Evolutionary conservation across 352 stramenopile genomes (phyloP), one percentile per base, ranked within the genome.

Genomic region (Aphanomyces invadans): DNA sequence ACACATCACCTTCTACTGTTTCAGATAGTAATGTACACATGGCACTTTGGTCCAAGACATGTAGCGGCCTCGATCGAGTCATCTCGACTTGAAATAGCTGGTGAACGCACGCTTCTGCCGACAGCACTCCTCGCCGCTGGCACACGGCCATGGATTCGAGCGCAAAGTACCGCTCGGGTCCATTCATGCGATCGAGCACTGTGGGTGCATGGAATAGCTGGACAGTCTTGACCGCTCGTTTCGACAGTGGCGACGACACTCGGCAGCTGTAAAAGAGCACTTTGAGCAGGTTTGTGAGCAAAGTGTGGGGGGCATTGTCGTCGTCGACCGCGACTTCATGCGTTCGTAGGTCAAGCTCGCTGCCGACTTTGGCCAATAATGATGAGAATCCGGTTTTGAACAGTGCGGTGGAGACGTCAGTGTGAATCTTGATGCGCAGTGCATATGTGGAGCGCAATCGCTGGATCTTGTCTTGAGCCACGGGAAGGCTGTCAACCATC

Each of bases 251-350:
- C 3, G 78, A 77, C n/a, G 84, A 92, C 9, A 80, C 81, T 3
- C 81, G 74, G 62, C 76, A 87, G 23, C 71, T 70, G 42, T 93
- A 81, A 23, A 86, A 52, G 4, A 93, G 66, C 15, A 93, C 83
- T 55, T 90, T 90, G 33, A 93, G 55, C 17, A 89, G 80, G 33
- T 82, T 90, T 46, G 77, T 83, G 1, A 87, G 73, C 0, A 76
- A 80, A 10, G 82, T 89, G 42, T 93, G 81, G 49, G 87, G 76
- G 2, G 75, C 75, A 26, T 89, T 80, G 53, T 89, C 77, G 32
- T 82, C 76, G 0, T 77, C 74, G 19, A 71, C 63, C 3, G 76
- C 26, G 80, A 73, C 0, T 59, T 74, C 0, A 76, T 33, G 2
- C 62, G 64, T 23, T 53, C 46, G 26, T 54, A 12, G 46, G 10